Evolutionary conservation across 1,139 yeast genomes (phyloP), one percentile per base, ranked within the genome.

Genomic region (Debaryomyces coudertii): DNA sequence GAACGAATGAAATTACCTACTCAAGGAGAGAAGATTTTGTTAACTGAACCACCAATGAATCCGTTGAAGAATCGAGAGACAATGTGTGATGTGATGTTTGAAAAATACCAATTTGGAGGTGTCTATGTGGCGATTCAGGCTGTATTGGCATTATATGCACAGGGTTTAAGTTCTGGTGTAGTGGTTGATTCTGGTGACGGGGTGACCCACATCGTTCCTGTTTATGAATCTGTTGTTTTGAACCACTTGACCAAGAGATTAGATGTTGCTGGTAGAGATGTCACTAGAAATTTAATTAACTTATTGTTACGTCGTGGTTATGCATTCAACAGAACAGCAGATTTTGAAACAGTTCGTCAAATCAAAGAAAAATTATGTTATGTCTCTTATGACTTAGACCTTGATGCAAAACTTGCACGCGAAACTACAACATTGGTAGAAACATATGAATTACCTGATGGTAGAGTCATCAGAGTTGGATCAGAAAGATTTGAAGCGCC

Each of bases 91-190:
- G 95, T 90, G 28, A 95, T 93, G 99, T 90, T 93, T 72, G 98
- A 93, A 67, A 88, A 89, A 65, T 93, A 93, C 67, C 86, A 87
- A 52, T 93, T 93, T 68, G 95, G 95, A 40, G 98, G 98, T 22
- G 98, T 93, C 24, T 93, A 93, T 60, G 99, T 93, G 36, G 98
- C 99, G 14, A 93, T 93, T 61, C 99, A 93, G 73, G 99, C 99
- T 1, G 99, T 93, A 12, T 79, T 93, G 63, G 98, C 99, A 0
- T 78, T 93, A 48, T 95, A 93, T 58, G 99, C 99, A 1, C 99
- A 95, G 71, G 98, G 98, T 48, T 79, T 93, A 57, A 86, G 95
- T 33, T 88, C 97, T 0, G 99, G 99, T 56, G 99, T 93, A n/a
- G 99, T 93, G 47, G 98, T 93, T 25, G 99, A 93, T 68, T 90